phyloP scores from a whole-genome alignment of 371 early-diverging fungal genomes.

The Nosema muscidifuracis region DNA sequence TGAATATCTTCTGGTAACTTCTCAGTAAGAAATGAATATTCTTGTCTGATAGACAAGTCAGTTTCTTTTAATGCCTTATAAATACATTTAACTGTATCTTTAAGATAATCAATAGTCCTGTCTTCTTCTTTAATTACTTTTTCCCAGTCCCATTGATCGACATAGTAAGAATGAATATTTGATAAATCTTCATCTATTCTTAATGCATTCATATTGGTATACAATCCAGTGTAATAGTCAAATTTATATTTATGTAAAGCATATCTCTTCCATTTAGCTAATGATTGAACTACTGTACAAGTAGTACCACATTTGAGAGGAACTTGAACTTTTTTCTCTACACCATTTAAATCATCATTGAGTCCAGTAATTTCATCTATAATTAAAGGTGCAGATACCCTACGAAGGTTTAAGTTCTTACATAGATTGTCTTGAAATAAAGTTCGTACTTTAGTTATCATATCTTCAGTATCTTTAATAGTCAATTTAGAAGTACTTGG shows the following conservation, averaged over 20 bases:
- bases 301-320: constrained; percentile 7
- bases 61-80: constrained; percentile 10
- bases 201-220: constrained; percentile 45
- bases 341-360: constrained; percentile 46
- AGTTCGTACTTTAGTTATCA: neutral
- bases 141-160: constrained; percentile 59
- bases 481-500: neutral
- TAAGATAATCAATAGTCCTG: constrained; percentile 22
- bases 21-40: constrained; percentile 4
- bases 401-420: neutral
- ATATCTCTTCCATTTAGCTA: constrained; percentile 53
- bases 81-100: constrained; percentile 14
- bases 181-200: constrained; percentile 42
- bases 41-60: neutral
- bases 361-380: constrained; percentile 15
- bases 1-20: constrained; percentile 22
- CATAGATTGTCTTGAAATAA: neutral
- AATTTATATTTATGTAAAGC: constrained; percentile 21
- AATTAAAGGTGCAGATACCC: constrained; percentile 37
- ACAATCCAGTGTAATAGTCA: constrained; percentile 15
- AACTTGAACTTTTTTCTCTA: constrained; percentile 39
- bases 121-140: constrained; percentile 25
- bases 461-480: neutral
- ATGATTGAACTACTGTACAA: constrained; percentile 39
- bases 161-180: constrained; percentile 44